Conservation (phyloP, 2,329 filamentous ascomycete species). For the Epichloe typhina region DNA sequence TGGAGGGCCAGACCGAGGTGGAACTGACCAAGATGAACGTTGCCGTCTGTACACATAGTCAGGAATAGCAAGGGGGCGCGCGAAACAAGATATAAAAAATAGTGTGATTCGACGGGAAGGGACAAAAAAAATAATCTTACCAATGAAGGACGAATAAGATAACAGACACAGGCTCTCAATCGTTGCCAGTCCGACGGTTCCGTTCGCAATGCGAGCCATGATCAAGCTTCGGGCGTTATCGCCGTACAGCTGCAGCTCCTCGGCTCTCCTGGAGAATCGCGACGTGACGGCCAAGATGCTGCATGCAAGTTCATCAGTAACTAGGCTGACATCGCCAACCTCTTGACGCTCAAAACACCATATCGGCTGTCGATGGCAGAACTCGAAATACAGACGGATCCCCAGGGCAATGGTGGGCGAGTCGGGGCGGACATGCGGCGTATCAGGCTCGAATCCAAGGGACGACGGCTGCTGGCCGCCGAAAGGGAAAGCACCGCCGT, state of each 20-base stretch:
- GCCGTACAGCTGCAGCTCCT: conserved; percentile 21
- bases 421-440: conserved; percentile 16
- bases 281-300: conserved; percentile 27
- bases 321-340: conserved; percentile 18
- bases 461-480: conserved; percentile 15
- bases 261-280: conserved; percentile 23
- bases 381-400: conserved; percentile 28
- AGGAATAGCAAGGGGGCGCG: conserved; percentile 3
- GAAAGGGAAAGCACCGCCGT: conserved; percentile 5
- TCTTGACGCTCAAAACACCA: conserved; percentile 33
- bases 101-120: too few relatives aligned
- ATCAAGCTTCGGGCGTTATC: conserved; percentile 27
- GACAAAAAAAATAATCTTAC: conserved; percentile 15
- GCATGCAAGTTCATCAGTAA: conserved; percentile 27
- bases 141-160: conserved; percentile 35
- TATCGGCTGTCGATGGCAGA: conserved; percentile 29
- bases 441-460: conserved; percentile 15
- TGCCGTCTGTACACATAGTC: conserved; percentile 25
- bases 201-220: conserved; percentile 38
- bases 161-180: conserved; percentile 38
- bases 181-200: conserved; percentile 33
- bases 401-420: conserved; percentile 21
- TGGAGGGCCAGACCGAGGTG: conserved; percentile 36
- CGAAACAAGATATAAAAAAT: too few relatives aligned
- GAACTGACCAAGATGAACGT: conserved; percentile 34